These are phyloP conservation scores for Chlorella sp. DNA, from an alignment of 139 green algal species.

Conservation along the genomic window DNA sequence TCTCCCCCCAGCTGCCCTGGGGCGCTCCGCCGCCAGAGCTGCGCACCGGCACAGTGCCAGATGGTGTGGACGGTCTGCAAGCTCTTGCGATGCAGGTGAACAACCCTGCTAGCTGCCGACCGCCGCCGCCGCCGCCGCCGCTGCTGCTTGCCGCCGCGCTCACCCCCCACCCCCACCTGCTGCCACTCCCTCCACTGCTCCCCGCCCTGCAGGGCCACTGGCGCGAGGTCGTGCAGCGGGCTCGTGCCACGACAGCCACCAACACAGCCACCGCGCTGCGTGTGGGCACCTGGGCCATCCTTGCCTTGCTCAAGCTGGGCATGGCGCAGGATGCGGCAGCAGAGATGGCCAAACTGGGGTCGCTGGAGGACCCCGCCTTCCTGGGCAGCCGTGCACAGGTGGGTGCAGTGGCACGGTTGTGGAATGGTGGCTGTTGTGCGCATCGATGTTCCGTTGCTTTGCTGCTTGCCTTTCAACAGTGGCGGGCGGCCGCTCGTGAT, in stretches of 20 bases:
- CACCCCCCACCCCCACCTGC: too few species aligned
- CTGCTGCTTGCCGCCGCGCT: too few species aligned
- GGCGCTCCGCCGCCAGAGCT: too few species aligned
- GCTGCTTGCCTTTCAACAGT: too few species aligned
- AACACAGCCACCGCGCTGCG: background rate
- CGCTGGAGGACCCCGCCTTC: background rate
- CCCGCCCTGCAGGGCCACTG: conserved; percentile 7
- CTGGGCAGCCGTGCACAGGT: background rate
- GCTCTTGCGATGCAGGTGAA: background rate
- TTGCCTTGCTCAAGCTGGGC: conserved; percentile 20
- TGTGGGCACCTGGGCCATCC: conserved; percentile 2
- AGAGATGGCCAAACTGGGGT: conserved; percentile 26
- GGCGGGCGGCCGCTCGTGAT: too few species aligned
- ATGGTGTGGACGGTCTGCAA: background rate
- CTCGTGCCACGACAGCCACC: background rate
- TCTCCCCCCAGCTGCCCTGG: too few species aligned
- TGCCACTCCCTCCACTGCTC: too few species aligned
- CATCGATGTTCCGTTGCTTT: background rate
- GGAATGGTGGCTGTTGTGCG: background rate
- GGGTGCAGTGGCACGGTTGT: background rate
- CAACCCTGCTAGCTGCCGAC: too few species aligned
- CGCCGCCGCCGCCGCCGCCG: too few species aligned
- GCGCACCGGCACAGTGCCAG: too few species aligned
- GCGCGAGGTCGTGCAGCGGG: conserved; percentile 5
- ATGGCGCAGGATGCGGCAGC: conserved; percentile 12